Base-by-base conservation (phyloP, 139 green algal genomes). In the Pleodorina starrii region DNA sequence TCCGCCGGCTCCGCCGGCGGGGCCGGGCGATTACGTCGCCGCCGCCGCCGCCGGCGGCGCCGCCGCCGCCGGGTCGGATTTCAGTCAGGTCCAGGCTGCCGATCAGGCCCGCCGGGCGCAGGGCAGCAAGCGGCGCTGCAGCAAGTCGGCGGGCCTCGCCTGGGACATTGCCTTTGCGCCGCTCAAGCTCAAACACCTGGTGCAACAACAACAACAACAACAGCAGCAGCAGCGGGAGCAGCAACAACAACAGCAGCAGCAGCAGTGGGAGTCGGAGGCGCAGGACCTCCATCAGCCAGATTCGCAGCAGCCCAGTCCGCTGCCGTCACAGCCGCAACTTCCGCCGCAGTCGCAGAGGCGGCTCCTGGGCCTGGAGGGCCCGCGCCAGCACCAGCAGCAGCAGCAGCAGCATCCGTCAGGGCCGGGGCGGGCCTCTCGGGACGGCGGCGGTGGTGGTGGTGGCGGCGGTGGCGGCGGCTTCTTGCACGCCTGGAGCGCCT, bases 151-250 rank as follows among this genome's bases (percentile, higher is more conserved):
- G 2, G 36, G 21, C 36, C 21, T 77, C 60, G 81, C 63, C 35
- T 87, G 81, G 81, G 81, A 87, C 14, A 87, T 87, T 27, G 81
- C 81, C 16, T 6, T 87, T 42, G 81, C 60, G 60, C 81, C 81
- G 1, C 43, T 87, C 14, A 84, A 71, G n/a, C 48, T 36, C 0
- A 42, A 60, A 12, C 29, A 38, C 5, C 14, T 40, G 4, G 21
- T 38, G n/a, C 60, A 77, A 42, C 40, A 43, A 11, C 59, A 59
- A n/a, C 80, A 59, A 10, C 36, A 75, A 0, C 27, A 57, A 27
- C 57, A 46, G 38, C 36, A 21, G 78, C 51, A 36, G 36, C 51
- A 40, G 36, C 19, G 1, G 32, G 46, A 46, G 50, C 40, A n/a
- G 72, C 72, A 80, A 11, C 29, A 82, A 25, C 27, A 35, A 42